phyloP scores from a whole-genome alignment of 2,329 filamentous ascomycete genomes.

The Ophiostoma triangulosporum region DNA sequence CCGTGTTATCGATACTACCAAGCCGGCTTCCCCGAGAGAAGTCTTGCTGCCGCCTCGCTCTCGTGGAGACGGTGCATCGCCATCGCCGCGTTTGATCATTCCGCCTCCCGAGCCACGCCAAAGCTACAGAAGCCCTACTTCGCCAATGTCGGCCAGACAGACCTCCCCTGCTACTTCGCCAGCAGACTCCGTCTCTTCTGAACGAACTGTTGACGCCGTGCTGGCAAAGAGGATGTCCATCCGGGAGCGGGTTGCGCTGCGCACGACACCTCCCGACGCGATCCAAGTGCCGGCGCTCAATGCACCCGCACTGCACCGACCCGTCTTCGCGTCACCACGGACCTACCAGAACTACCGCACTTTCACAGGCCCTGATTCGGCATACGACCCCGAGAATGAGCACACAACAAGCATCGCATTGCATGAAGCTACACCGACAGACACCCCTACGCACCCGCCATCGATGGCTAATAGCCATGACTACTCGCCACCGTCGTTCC shows the following conservation, averaged over 20 bases:
- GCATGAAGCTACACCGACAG: not conserved
- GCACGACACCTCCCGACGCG: constrained; percentile 35
- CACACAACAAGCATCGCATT: constrained; percentile 17
- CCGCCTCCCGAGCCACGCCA: constrained; percentile 3
- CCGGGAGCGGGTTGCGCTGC: constrained; percentile 40
- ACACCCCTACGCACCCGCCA: not conserved
- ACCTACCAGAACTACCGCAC: constrained; percentile 19
- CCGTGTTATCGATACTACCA: constrained; percentile 20
- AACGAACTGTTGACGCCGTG: not conserved
- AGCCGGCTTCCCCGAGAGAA: not conserved
- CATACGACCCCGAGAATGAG: constrained; percentile 35
- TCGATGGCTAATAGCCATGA: constrained; percentile 12
- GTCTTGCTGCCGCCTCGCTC: not conserved
- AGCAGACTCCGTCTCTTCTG: constrained; percentile 5
- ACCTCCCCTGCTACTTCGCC: constrained; percentile 1
- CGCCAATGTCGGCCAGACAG: not conserved
- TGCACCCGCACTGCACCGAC: constrained; percentile 22
- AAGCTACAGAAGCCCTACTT: not conserved
- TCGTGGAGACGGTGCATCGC: not conserved
- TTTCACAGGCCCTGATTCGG: constrained; percentile 28
- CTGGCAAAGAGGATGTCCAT: constrained; percentile 29
- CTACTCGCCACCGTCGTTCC: constrained; percentile 26
- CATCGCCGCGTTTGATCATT: constrained; percentile 2
- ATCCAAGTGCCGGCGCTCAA: constrained; percentile 39
- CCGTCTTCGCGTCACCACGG: constrained; percentile 18